These are phyloP conservation scores for Solidago caesia DNA, from an alignment of 129 eudicot genomes.

Conservation along the genomic window DNA sequence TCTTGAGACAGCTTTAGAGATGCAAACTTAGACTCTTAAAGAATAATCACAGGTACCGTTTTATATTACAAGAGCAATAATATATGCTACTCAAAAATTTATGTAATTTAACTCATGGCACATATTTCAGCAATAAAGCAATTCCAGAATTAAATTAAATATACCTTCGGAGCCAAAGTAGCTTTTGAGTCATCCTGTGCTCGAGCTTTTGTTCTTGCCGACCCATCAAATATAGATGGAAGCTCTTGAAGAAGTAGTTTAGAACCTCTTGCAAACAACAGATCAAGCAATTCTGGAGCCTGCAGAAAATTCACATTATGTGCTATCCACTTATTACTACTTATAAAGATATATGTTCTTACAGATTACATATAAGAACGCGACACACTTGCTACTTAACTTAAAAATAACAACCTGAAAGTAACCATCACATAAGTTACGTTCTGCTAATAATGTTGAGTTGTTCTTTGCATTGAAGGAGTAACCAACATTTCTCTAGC, in stretches of 20 bases:
- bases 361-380: not conserved
- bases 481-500: not conserved
- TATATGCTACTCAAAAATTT: conserved; percentile 7
- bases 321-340: not conserved
- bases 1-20: not conserved
- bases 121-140: conserved; percentile 2
- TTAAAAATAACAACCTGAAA: not conserved
- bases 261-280: conserved; percentile 71
- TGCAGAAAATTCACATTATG: conserved; percentile 32
- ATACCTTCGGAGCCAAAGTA: conserved; percentile 92
- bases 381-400: not conserved
- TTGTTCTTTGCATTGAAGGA: not conserved
- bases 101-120: conserved; percentile 1
- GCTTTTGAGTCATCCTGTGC: conserved; percentile 84
- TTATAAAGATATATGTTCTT: not conserved
- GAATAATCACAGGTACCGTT: conserved; percentile 1
- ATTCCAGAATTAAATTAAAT: conserved; percentile 1
- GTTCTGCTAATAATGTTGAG: not conserved
- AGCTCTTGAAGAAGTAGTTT: conserved; percentile 77
- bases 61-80: not conserved
- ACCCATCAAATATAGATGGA: conserved; percentile 86
- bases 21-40: not conserved
- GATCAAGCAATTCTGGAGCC: conserved; percentile 89
- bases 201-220: conserved; percentile 65
- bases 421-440: conserved; percentile 4